These are phyloP conservation scores for Hansfordia pulvinata DNA, from an alignment of 2,329 filamentous ascomycete species.

Conservation along the genomic window DNA sequence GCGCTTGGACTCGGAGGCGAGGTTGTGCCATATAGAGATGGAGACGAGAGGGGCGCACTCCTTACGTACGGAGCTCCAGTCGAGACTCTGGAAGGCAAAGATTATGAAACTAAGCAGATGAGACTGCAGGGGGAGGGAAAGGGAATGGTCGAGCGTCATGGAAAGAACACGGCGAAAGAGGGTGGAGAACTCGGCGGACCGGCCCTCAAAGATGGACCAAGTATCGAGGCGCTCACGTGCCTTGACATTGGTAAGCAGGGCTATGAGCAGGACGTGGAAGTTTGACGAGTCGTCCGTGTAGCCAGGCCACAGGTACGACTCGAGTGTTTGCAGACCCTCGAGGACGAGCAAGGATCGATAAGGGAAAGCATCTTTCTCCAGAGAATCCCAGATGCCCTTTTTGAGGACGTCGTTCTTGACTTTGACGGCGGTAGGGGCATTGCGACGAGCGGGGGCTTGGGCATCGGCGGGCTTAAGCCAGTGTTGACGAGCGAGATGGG, in stretches of 20 bases:
- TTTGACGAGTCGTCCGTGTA: conserved; percentile 84
- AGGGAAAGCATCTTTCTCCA: conserved; percentile 71
- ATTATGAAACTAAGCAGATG: conserved; percentile 86
- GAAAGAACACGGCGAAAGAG: conserved; percentile 85
- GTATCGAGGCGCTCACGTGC: conserved; percentile 73
- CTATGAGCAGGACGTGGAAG: conserved; percentile 78
- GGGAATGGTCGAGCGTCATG: conserved; percentile 61
- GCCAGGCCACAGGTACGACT: conserved; percentile 91
- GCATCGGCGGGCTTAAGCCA: conserved; percentile 62
- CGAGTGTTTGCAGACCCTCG: conserved; percentile 81
- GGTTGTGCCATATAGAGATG: conserved; percentile 90
- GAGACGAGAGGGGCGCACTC: conserved; percentile 93
- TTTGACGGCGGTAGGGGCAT: too few relatives aligned
- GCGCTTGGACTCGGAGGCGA: conserved; percentile 63
- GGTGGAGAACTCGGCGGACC: conserved; percentile 69
- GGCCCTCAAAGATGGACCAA: conserved; percentile 72
- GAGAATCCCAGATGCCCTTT: conserved; percentile 73
- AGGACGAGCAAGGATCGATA: conserved; percentile 67
- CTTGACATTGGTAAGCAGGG: conserved; percentile 78
- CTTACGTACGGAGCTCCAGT: conserved; percentile 78
- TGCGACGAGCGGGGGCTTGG: too few relatives aligned
- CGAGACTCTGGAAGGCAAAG: conserved; percentile 83
- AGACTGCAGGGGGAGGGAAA: conserved; percentile 55
- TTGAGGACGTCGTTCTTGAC: conserved; percentile 80
- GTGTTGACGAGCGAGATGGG: conserved; percentile 66